A percentile compares a stretch with the other conserved stretches of the same genome.
Evolutionary conservation across 768 basidiomycete species (phyloP).

Genomic region (Boletus rubescentipes): DNA sequence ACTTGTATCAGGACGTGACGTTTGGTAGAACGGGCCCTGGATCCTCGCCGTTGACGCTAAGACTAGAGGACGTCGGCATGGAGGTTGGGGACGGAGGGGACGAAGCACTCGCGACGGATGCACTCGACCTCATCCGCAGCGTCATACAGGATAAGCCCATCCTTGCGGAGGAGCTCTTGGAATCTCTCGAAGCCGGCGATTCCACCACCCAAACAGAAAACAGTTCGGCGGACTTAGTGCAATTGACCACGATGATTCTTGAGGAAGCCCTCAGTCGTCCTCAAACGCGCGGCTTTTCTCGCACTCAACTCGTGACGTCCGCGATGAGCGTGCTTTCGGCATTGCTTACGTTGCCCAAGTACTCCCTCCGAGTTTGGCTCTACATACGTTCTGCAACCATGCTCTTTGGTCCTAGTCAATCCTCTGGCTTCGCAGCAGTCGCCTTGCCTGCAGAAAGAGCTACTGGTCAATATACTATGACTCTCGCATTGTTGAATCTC

Average conservation of each 20-base stretch:
- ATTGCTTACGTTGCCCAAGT: conserved; percentile 67
- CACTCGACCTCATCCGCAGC: conserved; percentile 76
- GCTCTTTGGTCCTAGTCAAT: conserved; percentile 67
- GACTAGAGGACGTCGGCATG: conserved; percentile 69
- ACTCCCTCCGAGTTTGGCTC: conserved; percentile 85
- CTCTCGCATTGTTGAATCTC: conserved; percentile 72
- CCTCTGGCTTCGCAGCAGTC: conserved; percentile 55
- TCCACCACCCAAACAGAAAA: conserved; percentile 44
- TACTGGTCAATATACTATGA: conserved; percentile 79
- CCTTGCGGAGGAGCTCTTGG: conserved; percentile 64
- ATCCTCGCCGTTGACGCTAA: conserved; percentile 42
- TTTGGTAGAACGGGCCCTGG: conserved; percentile 46
- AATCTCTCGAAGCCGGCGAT: conserved; percentile 51
- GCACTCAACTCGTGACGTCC: conserved; percentile 69
- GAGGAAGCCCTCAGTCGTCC: conserved; percentile 70
- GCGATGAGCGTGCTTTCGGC: conserved; percentile 80
- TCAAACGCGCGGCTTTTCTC: conserved; percentile 41
- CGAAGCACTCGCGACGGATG: conserved; percentile 65
- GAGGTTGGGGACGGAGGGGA: conserved; percentile 63
- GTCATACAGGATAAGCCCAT: conserved; percentile 69
- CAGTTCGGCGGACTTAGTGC: conserved; percentile 69
- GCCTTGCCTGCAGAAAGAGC: conserved; percentile 71
- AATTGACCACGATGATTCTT: conserved; percentile 76
- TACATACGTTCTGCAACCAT: conserved; percentile 78
- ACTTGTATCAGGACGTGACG: conserved; percentile 49